Conservation (phyloP, 2,329 filamentous ascomycete genomes). For the Fusarium neocosmosporiellum region DNA sequence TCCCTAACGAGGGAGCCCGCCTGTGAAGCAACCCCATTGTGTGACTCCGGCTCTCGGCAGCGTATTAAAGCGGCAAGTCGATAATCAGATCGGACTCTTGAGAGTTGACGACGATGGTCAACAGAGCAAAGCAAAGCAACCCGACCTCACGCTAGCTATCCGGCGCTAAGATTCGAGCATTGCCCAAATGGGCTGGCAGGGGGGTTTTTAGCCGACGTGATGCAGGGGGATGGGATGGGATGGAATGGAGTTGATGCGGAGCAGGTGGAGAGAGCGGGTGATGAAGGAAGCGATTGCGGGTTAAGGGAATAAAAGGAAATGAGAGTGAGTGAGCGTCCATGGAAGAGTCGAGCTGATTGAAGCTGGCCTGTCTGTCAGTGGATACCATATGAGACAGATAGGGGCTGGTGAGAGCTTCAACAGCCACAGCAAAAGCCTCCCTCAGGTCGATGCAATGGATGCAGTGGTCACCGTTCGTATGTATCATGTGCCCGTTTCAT, state of each 20-base stretch:
- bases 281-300: neutral
- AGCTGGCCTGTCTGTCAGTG: neutral
- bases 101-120: neutral
- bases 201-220: neutral
- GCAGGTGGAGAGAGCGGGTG: neutral
- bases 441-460: neutral
- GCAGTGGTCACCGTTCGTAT: neutral
- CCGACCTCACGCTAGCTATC: neutral
- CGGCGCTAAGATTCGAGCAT: neutral
- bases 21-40: constrained; percentile 26
- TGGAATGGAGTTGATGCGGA: neutral
- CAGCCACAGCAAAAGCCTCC: neutral
- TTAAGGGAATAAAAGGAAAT: neutral
- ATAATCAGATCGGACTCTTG: neutral
- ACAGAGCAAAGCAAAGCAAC: neutral
- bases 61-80: neutral
- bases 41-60: neutral
- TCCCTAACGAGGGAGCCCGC: neutral
- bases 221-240: neutral
- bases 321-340: neutral
- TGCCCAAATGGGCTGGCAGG: neutral
- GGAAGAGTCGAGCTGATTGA: neutral
- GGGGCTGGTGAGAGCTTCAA: neutral
- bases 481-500: neutral
- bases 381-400: neutral